Evolutionary conservation across 2,329 filamentous ascomycete genomes (phyloP).

Genomic region (Berkeleyomyces basicola): DNA sequence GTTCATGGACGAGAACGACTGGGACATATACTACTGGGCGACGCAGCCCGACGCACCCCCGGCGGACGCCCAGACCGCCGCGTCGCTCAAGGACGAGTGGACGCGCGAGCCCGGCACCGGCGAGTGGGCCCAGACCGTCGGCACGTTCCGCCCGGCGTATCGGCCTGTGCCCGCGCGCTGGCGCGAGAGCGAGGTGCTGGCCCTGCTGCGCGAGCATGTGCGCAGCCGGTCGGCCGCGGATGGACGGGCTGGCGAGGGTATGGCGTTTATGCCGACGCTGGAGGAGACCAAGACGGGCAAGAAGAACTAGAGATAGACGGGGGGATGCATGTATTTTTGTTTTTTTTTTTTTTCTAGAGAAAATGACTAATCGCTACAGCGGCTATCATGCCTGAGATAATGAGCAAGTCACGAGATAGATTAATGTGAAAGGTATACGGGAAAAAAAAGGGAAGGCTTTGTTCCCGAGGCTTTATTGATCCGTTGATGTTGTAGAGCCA

Average conservation of each 20-base stretch:
- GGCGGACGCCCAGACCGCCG: slow-evolving; percentile 21
- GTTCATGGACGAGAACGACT: slow-evolving; percentile 98
- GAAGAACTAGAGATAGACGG: background rate
- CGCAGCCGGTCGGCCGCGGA: slow-evolving; percentile 35
- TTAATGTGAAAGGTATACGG: background rate
- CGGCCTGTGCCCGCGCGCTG: slow-evolving; percentile 75
- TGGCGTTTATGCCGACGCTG: slow-evolving; percentile 42
- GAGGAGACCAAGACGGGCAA: slow-evolving; percentile 13
- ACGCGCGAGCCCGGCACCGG: slow-evolving; percentile 32
- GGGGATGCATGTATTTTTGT: no score
- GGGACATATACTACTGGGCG: slow-evolving; percentile 99
- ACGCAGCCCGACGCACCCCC: slow-evolving; percentile 60
- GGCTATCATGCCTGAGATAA: background rate
- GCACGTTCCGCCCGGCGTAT: slow-evolving; percentile 86
- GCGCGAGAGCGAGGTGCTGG: slow-evolving; percentile 66
- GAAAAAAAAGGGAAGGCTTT: background rate
- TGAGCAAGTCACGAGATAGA: background rate
- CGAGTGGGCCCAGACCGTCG: slow-evolving; percentile 94
- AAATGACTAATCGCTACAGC: no score
- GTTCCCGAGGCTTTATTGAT: background rate
- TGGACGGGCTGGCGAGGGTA: slow-evolving; percentile 26
- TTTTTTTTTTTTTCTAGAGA: no score
- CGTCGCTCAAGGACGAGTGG: slow-evolving; percentile 18
- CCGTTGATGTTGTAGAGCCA: background rate
- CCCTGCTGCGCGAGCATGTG: slow-evolving; percentile 66